phyloP scores from a whole-genome alignment of 768 basidiomycete species.

The Leccinum aurantiacum region DNA sequence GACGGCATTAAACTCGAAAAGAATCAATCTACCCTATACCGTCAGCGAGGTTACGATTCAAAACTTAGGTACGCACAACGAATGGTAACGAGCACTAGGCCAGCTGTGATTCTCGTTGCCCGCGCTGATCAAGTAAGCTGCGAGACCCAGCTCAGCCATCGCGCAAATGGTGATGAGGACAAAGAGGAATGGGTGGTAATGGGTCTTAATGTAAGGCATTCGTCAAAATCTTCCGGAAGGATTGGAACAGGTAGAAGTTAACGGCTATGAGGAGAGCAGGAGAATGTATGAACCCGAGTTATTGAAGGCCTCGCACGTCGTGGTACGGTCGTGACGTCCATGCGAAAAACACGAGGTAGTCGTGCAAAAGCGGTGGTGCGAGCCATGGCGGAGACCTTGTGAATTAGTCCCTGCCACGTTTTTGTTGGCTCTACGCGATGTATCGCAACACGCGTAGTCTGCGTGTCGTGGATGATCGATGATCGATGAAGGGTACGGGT shows the following conservation, averaged over 20 bases:
- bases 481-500: conserved; percentile 2
- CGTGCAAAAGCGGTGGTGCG: conserved; percentile 9
- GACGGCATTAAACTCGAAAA: conserved; percentile 61
- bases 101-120: conserved; percentile 64
- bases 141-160: conserved; percentile 72
- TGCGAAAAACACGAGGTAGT: conserved; percentile 35
- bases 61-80: conserved; percentile 45
- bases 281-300: conserved; percentile 8
- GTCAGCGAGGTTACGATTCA: conserved; percentile 6
- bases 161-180: conserved; percentile 64
- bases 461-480: conserved; percentile 11
- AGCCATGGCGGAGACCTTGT: conserved; percentile 5
- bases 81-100: conserved; percentile 62
- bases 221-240: conserved; percentile 13
- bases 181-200: conserved; percentile 64
- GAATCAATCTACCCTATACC: conserved; percentile 44
- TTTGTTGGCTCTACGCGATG: conserved; percentile 8
- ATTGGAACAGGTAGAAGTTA: conserved; percentile 13
- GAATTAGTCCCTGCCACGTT: conserved; percentile 11
- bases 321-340: conserved; percentile 29
- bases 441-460: conserved; percentile 14
- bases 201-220: conserved; percentile 47
- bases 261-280: conserved; percentile 14
- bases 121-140: conserved; percentile 68
- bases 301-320: conserved; percentile 25